Evolutionary conservation across 2,329 filamentous ascomycete genomes (phyloP).

Genomic region (Aspergillus sojae): DNA sequence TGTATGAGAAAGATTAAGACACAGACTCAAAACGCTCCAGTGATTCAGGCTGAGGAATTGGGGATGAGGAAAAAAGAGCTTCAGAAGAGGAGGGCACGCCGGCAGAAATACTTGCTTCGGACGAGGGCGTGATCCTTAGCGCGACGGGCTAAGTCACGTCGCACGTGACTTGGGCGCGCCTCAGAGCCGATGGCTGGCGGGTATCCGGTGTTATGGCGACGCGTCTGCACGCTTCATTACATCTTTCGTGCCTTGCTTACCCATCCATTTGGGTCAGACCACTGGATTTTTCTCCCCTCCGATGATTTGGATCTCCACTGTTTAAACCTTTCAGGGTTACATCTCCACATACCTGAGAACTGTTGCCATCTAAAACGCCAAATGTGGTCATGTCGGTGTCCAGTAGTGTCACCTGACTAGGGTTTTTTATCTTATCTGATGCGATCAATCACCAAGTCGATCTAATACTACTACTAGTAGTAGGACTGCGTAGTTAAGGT

Average conservation of each 20-base stretch:
- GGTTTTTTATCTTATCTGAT: conserved; percentile 17
- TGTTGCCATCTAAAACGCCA: not conserved
- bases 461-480: not conserved
- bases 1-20: conserved; percentile 20
- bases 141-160: conserved; percentile 42
- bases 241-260: conserved; percentile 7
- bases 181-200: conserved; percentile 21
- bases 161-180: conserved; percentile 41
- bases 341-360: conserved; percentile 9
- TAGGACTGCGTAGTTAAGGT: not conserved
- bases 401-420: not conserved
- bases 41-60: conserved; percentile 20
- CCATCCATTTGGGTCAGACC: conserved; percentile 20
- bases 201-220: conserved; percentile 10
- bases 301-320: conserved; percentile 19
- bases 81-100: conserved; percentile 24
- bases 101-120: conserved; percentile 38
- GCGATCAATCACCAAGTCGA: conserved; percentile 7
- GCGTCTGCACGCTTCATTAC: conserved; percentile 7
- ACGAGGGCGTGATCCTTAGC: conserved; percentile 38
- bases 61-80: conserved; percentile 30
- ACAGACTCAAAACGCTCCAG: conserved; percentile 24
- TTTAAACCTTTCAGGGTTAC: not conserved
- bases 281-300: conserved; percentile 17
- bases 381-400: not conserved